Percentiles rank a stretch among this genome's conserved stretches.
phyloP scores from a whole-genome alignment of 73 alveolate genomes.

The Stentor coeruleus region DNA sequence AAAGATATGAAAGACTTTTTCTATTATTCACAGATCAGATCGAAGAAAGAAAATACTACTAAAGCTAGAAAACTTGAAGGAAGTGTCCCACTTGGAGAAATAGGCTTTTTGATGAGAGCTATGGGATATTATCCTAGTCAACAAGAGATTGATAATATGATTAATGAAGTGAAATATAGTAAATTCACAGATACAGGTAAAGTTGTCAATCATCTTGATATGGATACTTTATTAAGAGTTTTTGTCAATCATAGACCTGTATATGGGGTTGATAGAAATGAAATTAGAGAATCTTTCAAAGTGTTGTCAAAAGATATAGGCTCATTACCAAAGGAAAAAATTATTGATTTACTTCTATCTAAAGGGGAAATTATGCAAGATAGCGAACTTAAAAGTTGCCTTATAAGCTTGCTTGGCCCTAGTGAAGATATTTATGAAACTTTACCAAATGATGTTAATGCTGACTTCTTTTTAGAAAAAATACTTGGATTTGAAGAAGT shows the following conservation, averaged over 20 bases:
- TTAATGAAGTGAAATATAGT: conserved; percentile 92
- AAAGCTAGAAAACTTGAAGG: conserved; percentile 96
- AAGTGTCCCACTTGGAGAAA: conserved; percentile 86
- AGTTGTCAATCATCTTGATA: conserved; percentile 82
- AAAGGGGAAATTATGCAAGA: conserved; percentile 79
- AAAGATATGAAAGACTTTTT: conserved; percentile 96
- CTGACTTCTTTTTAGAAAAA: conserved; percentile 56
- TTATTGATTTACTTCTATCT: conserved; percentile 56
- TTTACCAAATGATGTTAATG: conserved; percentile 50
- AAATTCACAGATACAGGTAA: conserved; percentile 88
- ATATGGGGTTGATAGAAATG: conserved; percentile 85
- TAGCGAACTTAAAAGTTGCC: conserved; percentile 67
- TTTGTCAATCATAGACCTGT: conserved; percentile 98
- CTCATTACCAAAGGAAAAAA: conserved; percentile 63
- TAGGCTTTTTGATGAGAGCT: conserved; percentile 91
- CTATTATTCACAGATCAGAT: conserved; percentile 93
- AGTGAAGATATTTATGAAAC: conserved; percentile 68
- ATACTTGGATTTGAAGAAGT: conserved; percentile 64
- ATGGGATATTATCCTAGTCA: conserved; percentile 98
- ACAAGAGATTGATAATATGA: conserved; percentile 93
- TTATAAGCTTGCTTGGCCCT: conserved; percentile 49
- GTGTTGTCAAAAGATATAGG: conserved; percentile 47
- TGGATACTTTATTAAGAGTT: conserved; percentile 87
- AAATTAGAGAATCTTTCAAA: conserved; percentile 83
- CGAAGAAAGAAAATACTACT: conserved; percentile 97